Percentiles rank a stretch among this genome's conserved stretches.
These are phyloP conservation scores for Coleophoma crateriformis DNA, from an alignment of 2,329 filamentous ascomycete genomes.

Conservation along the genomic window DNA sequence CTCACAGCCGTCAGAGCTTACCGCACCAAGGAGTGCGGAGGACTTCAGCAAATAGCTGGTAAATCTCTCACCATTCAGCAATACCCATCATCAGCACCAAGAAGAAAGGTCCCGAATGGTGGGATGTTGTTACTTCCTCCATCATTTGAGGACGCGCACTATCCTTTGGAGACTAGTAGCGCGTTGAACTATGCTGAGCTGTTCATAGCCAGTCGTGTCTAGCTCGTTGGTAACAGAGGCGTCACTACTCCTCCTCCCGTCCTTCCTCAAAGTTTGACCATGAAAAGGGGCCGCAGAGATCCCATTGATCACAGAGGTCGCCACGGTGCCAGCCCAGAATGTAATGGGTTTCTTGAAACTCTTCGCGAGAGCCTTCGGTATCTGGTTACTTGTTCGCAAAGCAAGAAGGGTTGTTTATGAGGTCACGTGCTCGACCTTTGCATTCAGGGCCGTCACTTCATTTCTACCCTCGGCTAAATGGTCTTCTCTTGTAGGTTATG, in stretches of 20 bases:
- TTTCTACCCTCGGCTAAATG: too few relatives aligned
- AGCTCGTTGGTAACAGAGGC: neutral
- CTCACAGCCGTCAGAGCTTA: neutral
- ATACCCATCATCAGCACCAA: neutral
- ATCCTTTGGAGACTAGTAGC: neutral
- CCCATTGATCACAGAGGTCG: neutral
- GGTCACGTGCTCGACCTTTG: too few relatives aligned
- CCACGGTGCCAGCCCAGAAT: too few relatives aligned
- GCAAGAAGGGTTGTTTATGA: too few relatives aligned
- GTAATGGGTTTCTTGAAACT: neutral
- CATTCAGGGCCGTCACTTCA: too few relatives aligned
- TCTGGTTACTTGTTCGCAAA: too few relatives aligned
- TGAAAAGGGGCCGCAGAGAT: neutral
- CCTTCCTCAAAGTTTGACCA: neutral
- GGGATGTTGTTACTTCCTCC: too few relatives aligned
- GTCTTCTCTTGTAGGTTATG: too few relatives aligned
- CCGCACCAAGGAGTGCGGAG: neutral
- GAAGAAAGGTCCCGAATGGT: too few relatives aligned
- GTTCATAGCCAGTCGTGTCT: neutral
- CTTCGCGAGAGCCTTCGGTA: too few relatives aligned
- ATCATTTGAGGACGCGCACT: neutral
- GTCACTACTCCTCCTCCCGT: neutral
- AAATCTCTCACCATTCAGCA: neutral
- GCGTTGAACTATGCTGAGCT: neutral
- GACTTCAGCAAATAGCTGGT: neutral